These are phyloP conservation scores for Cenchrus fungigraminus DNA, from an alignment of 176 grass and related monocot genomes.

Conservation along the genomic window DNA sequence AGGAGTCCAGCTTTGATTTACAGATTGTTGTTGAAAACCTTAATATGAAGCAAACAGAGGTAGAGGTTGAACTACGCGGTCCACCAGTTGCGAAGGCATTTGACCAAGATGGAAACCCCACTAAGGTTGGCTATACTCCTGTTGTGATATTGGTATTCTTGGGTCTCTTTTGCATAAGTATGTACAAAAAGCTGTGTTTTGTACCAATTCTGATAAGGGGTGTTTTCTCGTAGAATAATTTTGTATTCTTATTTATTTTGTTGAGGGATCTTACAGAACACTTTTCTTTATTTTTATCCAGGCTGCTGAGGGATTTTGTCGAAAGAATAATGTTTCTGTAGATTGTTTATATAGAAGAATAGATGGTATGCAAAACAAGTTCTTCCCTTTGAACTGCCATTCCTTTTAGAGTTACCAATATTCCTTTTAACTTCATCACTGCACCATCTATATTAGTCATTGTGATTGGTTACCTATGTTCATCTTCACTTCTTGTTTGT, in stretches of 20 bases:
- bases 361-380: conserved; percentile 57
- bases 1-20: conserved; percentile 38
- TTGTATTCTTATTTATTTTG: conserved; percentile 36
- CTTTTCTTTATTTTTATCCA: conserved; percentile 57
- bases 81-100: conserved; percentile 92
- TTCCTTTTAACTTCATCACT: neutral
- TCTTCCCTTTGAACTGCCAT: conserved; percentile 24
- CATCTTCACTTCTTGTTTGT: conserved; percentile 21
- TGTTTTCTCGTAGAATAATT: conserved; percentile 28
- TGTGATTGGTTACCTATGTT: neutral
- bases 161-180: conserved; percentile 17
- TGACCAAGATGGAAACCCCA: conserved; percentile 80
- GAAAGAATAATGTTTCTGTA: conserved; percentile 71
- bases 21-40: conserved; percentile 85
- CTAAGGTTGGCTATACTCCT: conserved; percentile 66
- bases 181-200: neutral
- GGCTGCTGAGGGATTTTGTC: conserved; percentile 92
- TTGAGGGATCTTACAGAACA: conserved; percentile 44
- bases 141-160: conserved; percentile 37
- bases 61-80: conserved; percentile 84
- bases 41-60: conserved; percentile 65
- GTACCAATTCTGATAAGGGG: conserved; percentile 37
- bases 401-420: conserved; percentile 8
- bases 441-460: neutral
- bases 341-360: conserved; percentile 66